Base-by-base conservation (phyloP, 2,329 filamentous ascomycete species). In the Rasamsonia emersonii region DNA sequence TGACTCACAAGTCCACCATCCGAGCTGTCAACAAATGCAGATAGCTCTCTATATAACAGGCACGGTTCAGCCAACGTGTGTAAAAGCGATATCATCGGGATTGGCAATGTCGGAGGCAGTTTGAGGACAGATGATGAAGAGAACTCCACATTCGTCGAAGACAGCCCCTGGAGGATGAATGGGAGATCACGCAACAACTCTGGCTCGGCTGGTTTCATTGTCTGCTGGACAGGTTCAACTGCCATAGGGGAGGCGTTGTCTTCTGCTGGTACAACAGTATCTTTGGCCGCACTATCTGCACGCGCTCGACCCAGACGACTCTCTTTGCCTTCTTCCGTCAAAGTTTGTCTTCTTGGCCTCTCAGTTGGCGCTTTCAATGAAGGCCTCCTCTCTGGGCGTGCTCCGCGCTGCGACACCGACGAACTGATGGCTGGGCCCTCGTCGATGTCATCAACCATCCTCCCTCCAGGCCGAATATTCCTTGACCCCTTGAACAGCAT, bases 51-150 rank as follows among this genome's bases (percentile, higher is more conserved):
- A 54, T 95, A 98, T 6, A 98, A 68, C n/a, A 98, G 67, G 4
- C 89, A 93, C 5, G 91, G 91, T 53, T 98, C 91, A 2, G 91
- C 86, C 13, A 98, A 66, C 0, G 82, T 85, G 49, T 98, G 86
- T 2, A 98, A 67, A 7, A 98, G 70, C 10, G 86, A 88, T 9
- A 96, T 69, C 7, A 96, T 69, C 2, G 91, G 89, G 4, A 88
- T 68, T 1, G 91, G 86, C 4, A 98, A 68, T 1, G 79, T 84
- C 0, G 77, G 49, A 0, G 91, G 93, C 16, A 98, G 65, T 49
- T 77, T 83, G 32, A 96, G 63, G 2, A 73, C 75, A 14, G 77
- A 75, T 15, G 76, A 68, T 9, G 77, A 75, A 7, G 73, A 64
- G 43, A 96, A 96, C 1, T 79, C 73, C 23, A 96, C 65, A 42